Evolutionary conservation across 371 early-diverging fungal species (phyloP), one percentile per base, ranked within the genome.

Genomic region (Lichtheimia corymbifera): DNA sequence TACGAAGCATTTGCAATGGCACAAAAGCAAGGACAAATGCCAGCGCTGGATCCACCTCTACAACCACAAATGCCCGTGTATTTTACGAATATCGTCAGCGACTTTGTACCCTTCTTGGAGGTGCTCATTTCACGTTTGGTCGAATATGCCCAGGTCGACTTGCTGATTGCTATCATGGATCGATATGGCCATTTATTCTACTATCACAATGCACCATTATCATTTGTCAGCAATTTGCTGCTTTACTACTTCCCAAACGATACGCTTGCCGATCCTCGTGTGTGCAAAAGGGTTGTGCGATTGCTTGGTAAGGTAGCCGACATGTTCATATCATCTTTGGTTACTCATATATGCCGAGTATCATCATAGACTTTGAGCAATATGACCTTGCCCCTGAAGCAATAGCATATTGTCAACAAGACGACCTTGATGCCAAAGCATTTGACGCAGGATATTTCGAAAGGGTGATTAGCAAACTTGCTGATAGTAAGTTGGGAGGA

Each of bases 21-120:
- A 14, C 67, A 73, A 30, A 47, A 47, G n/a, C 69, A 70, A 5
- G 64, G 71, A 1, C 64, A 64, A 27, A 63, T 65, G 6, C 35
- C 58, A 2, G 58, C 82, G 28, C 58, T 85, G 30, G 80, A 81
- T 45, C 90, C 90, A 20, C 83, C 88, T 3, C 71, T 80, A 14
- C 83, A 85, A 45, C 73, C 80, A 24, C 77, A 81, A 1, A 79
- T 92, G 67, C 87, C 92, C 4, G 82, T 89, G 54, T 89, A 84
- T 73, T 90, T 84, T 66, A 86, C 87, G 27, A 91, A 85, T 62
- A 75, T 80, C 1, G 79, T 92, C 50, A 79, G 85, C 53, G 88
- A 91, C 43, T 83, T 90, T 52, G 73, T 89, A 27, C 83, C 88
- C 4, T 76, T 79, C 40, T 77, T 92, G 58, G 92, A 91, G 62